Evolutionary conservation across 306 rosid genomes (phyloP), one percentile per base, ranked within the genome.

Genomic region (Acacia crassicarpa): DNA sequence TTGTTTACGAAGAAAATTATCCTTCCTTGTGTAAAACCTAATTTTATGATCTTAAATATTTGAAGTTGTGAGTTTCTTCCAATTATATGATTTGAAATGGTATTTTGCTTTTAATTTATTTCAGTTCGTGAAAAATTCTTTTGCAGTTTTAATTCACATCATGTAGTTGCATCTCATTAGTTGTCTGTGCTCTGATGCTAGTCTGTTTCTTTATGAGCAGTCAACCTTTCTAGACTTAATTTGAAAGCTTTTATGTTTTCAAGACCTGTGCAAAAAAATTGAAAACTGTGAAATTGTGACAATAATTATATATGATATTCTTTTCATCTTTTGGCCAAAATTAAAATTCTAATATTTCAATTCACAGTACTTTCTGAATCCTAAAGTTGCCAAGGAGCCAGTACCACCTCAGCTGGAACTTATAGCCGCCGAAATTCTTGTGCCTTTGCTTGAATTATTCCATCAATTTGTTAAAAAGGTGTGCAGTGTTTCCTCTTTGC

Each of bases 391-490:
- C 5, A 92, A 94, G 86, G 97, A 94, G 91, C 89, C 97, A 0
- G 92, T 91, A 54, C 95, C 98, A 16, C 87, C 91, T 15, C 95
- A 88, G 79, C 89, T 94, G 77, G 98, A 94, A 84, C 93, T 82
- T 74, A 86, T 91, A 86, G 82, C 97, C 8, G 80, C 81, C 62
- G 94, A 87, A 63, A 80, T 92, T 81, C 91, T 94, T 62, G 93
- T 89, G 81, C 94, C 97, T 22, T 77, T 94, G 88, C 81, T 94
- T 73, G 68, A 83, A 82, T 61, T 89, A 25, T 92, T 94, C 68
- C 98, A 92, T 88, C 90, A 87, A 58, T 85, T 87, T 83, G 92
- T 89, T 75, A 84, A 59, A 79, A 89, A 92, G 92, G 97, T 91
- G 73, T 74, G 49, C 15, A 35, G 12, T 72, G 30, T 76, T 67